Evolutionary conservation across 495 filamentous ascomycete species (phyloP).

Genomic region (Lasiosphaeriaceae sp.): DNA sequence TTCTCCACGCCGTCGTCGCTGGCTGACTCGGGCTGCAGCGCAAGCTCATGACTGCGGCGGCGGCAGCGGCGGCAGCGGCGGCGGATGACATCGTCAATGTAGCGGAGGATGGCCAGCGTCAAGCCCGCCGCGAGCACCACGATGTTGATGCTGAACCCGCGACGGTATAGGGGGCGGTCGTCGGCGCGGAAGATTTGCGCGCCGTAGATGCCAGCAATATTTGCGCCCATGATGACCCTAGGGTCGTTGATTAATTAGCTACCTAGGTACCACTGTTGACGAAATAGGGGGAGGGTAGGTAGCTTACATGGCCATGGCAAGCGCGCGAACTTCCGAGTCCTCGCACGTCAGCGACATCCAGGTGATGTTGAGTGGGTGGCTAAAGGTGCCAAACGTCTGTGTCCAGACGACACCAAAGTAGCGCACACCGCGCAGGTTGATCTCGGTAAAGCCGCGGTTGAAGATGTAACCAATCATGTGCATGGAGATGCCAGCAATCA

Average conservation of each 20-base stretch:
- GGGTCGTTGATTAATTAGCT: conserved; percentile 7
- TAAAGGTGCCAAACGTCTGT: conserved; percentile 48
- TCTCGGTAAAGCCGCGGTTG: conserved; percentile 31
- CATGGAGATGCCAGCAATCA: conserved; percentile 20
- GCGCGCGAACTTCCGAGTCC: conserved; percentile 31
- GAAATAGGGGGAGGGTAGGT: conserved; percentile 2
- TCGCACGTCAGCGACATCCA: conserved; percentile 36
- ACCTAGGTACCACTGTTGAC: no score
- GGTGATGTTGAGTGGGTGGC: conserved; percentile 37
- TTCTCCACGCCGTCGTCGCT: neutral
- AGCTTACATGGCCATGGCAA: conserved; percentile 44
- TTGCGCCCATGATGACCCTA: conserved; percentile 55
- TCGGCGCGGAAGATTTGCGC: conserved; percentile 52
- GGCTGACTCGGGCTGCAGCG: neutral
- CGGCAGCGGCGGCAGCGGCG: conserved; percentile 12
- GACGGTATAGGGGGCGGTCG: conserved; percentile 47
- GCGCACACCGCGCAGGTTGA: conserved; percentile 14
- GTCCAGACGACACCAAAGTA: conserved; percentile 49
- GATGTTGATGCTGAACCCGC: conserved; percentile 33
- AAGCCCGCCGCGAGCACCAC: conserved; percentile 20
- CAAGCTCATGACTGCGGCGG: neutral
- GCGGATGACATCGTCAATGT: conserved; percentile 26
- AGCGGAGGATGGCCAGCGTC: conserved; percentile 19
- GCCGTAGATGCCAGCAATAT: conserved; percentile 50
- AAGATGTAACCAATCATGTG: conserved; percentile 38